These are phyloP conservation scores for Pseudozyma hubeiensis DNA, from an alignment of 1,284 basidiomycete genomes.

Conservation along the genomic window DNA sequence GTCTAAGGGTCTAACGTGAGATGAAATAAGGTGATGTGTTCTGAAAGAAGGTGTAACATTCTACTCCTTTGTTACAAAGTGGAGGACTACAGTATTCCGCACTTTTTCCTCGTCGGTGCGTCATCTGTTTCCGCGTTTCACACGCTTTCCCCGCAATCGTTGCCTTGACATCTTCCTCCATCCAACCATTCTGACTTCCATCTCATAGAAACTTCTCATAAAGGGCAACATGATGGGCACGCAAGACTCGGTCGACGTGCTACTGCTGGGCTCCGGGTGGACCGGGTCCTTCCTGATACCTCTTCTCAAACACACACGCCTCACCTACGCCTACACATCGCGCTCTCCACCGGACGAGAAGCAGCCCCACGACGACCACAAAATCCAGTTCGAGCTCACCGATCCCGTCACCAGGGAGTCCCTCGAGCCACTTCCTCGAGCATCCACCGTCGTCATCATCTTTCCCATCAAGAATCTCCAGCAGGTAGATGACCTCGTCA, in stretches of 20 bases:
- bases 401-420: conserved; percentile 64
- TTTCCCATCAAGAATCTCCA: conserved; percentile 70
- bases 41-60: no score
- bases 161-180: not conserved
- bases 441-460: conserved; percentile 75
- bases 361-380: conserved; percentile 59
- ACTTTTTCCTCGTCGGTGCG: no score
- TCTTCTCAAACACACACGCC: conserved; percentile 69
- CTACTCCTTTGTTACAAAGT: no score
- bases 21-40: no score
- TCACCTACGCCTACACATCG: conserved; percentile 71
- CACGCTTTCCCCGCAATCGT: no score
- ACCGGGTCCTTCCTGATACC: conserved; percentile 76
- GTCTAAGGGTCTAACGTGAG: no score
- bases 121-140: no score
- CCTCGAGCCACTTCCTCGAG: conserved; percentile 73
- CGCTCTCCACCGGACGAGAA: conserved; percentile 70
- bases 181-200: not conserved
- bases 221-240: not conserved
- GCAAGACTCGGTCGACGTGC: conserved; percentile 71
- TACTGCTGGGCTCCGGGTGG: conserved; percentile 80
- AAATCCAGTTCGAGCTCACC: conserved; percentile 67
- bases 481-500: conserved; percentile 48
- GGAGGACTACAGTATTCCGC: no score
- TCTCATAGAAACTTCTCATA: no score